phyloP scores from a whole-genome alignment of 164 flowering plant species.

The Piper longum region DNA sequence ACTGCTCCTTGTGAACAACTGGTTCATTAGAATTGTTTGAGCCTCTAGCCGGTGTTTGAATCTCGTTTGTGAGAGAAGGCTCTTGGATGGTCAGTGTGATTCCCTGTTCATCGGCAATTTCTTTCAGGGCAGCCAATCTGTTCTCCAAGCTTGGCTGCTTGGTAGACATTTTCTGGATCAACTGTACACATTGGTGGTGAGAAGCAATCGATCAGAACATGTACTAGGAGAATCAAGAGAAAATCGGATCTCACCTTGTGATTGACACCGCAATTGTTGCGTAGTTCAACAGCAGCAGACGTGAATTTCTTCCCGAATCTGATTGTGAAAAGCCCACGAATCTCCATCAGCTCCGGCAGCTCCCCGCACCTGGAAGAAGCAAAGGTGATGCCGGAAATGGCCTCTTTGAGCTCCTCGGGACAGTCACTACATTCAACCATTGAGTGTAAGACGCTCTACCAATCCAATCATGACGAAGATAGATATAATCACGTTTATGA shows the following conservation, averaged over 20 bases:
- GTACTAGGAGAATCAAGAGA: not conserved
- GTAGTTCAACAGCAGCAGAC: slow-evolving; percentile 49
- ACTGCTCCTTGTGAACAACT: not conserved
- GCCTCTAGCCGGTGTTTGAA: not conserved
- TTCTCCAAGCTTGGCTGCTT: slow-evolving; percentile 45
- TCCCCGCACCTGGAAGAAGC: slow-evolving; percentile 83
- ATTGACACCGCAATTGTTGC: slow-evolving; percentile 62
- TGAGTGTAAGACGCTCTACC: not conserved
- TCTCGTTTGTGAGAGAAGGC: slow-evolving; percentile 4
- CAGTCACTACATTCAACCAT: slow-evolving; percentile 33
- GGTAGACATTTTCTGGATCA: slow-evolving; percentile 74
- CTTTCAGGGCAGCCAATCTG: slow-evolving; percentile 49
- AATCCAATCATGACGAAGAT: not conserved
- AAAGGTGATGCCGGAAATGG: slow-evolving; percentile 43
- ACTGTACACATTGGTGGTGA: slow-evolving; percentile 19
- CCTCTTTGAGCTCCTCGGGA: slow-evolving; percentile 72
- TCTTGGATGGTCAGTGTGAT: slow-evolving; percentile 35
- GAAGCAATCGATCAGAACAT: not conserved
- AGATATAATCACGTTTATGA: not conserved
- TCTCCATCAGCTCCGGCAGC: slow-evolving; percentile 72
- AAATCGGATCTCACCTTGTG: slow-evolving; percentile 23
- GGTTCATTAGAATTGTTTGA: too few species aligned
- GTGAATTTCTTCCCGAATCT: slow-evolving; percentile 68
- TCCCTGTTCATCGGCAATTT: slow-evolving; percentile 54
- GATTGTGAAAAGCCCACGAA: slow-evolving; percentile 38